Evolutionary conservation across 139 green algal genomes (phyloP).

Genomic region (Volvox reticuliferus): DNA sequence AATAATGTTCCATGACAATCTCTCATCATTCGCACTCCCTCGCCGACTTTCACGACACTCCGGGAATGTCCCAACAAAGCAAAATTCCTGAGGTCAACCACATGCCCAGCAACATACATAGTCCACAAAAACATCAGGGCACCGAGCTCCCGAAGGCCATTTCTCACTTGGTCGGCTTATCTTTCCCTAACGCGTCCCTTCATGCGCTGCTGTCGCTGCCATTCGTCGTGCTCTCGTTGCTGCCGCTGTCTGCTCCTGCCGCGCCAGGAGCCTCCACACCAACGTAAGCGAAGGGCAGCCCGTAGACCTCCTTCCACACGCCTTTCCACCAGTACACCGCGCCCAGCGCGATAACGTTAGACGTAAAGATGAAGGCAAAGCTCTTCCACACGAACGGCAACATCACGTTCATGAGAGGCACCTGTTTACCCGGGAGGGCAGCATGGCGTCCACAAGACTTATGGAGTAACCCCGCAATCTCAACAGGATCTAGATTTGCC

Average conservation of each 20-base stretch:
- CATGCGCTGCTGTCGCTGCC: constrained; percentile 2
- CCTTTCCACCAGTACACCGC: constrained; percentile 89
- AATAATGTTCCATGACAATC: no score
- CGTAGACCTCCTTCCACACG: constrained; percentile 60
- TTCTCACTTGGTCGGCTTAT: no score
- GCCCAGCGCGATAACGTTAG: constrained; percentile 85
- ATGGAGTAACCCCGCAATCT: no score
- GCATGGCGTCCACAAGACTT: no score
- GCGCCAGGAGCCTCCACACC: background rate
- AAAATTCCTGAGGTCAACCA: no score
- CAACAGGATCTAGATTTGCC: no score
- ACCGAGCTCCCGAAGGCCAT: no score
- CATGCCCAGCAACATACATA: no score
- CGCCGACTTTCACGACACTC: no score
- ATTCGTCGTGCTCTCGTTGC: background rate
- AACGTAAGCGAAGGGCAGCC: constrained; percentile 18
- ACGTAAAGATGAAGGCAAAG: constrained; percentile 93
- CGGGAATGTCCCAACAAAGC: no score
- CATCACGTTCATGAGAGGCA: constrained; percentile 94
- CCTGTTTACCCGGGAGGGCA: constrained; percentile 7
- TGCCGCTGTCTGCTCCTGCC: background rate
- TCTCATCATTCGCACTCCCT: no score
- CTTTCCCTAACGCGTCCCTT: background rate
- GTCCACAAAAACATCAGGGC: no score
- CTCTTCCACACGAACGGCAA: constrained; percentile 95